phyloP scores from a whole-genome alignment of 176 grass and related monocot genomes.

The Pontederia crassipes region DNA sequence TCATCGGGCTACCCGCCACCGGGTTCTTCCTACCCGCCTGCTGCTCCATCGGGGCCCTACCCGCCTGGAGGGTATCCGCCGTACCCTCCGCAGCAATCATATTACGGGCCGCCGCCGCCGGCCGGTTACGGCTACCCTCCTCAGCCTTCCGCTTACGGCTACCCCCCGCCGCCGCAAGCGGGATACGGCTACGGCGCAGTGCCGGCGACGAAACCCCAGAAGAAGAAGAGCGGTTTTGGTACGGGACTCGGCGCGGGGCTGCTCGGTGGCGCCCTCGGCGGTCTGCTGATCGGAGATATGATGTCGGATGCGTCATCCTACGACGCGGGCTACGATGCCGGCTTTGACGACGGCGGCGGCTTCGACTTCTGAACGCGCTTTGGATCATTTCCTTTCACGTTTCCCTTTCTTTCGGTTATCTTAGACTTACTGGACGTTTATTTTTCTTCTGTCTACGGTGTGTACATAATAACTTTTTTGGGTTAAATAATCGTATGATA shows the following conservation, averaged over 20 bases:
- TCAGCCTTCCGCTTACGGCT: not conserved
- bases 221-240: not conserved
- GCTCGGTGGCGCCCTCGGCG: not conserved
- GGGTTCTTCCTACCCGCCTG: not conserved
- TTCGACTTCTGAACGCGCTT: too few species aligned
- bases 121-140: not conserved
- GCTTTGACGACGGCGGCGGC: too few species aligned
- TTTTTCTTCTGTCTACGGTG: too few species aligned
- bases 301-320: not conserved
- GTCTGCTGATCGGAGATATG: constrained; percentile 5
- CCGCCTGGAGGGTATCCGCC: constrained; percentile 16
- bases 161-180: not conserved
- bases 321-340: not conserved
- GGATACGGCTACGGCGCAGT: not conserved
- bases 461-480: too few species aligned
- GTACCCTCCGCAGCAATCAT: constrained; percentile 3
- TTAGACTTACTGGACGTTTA: too few species aligned
- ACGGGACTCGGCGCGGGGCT: not conserved
- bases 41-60: not conserved
- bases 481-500: too few species aligned
- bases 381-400: too few species aligned
- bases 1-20: not conserved
- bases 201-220: not conserved
- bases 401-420: too few species aligned
- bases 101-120: not conserved